Evolutionary conservation across 805 yeast genomes (phyloP).

Genomic region (Hemisphaericaspora nanyangensis): DNA sequence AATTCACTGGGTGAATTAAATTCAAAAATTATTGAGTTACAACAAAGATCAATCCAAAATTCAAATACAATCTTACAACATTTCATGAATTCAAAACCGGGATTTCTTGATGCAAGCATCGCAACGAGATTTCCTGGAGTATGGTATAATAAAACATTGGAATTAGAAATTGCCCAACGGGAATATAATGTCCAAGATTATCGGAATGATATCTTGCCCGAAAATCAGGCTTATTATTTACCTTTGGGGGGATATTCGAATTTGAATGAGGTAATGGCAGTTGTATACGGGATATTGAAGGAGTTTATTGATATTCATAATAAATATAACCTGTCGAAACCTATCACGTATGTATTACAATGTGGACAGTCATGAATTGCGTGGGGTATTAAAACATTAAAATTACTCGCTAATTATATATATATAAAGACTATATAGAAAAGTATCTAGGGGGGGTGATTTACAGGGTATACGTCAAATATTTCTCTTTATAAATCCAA

Average conservation of each 20-base stretch:
- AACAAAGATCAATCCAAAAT: conserved; percentile 23
- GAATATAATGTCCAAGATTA: conserved; percentile 8
- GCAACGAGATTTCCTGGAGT: conserved; percentile 29
- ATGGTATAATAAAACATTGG: conserved; percentile 20
- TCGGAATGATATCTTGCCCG: conserved; percentile 17
- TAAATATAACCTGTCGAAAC: conserved; percentile 6
- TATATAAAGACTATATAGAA: no score
- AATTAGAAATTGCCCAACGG: conserved; percentile 9
- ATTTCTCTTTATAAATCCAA: conserved; percentile 75
- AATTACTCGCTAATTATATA: no score
- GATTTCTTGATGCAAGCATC: conserved; percentile 20
- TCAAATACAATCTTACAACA: conserved; percentile 17
- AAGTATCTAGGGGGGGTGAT: no score
- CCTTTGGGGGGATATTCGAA: conserved; percentile 37
- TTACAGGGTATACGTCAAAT: no score
- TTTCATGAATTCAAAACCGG: conserved; percentile 25
- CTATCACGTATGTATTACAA: conserved; percentile 10
- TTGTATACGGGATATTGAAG: conserved; percentile 24
- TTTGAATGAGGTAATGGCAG: conserved; percentile 28
- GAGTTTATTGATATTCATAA: conserved; percentile 28
- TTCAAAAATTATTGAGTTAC: conserved; percentile 24
- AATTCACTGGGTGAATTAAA: conserved; percentile 14
- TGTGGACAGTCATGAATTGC: conserved; percentile 10
- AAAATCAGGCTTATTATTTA: conserved; percentile 24
- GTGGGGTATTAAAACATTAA: no score